Evolutionary conservation across 2,329 filamentous ascomycete genomes (phyloP).

Genomic region (Ophiostoma fasciatum): DNA sequence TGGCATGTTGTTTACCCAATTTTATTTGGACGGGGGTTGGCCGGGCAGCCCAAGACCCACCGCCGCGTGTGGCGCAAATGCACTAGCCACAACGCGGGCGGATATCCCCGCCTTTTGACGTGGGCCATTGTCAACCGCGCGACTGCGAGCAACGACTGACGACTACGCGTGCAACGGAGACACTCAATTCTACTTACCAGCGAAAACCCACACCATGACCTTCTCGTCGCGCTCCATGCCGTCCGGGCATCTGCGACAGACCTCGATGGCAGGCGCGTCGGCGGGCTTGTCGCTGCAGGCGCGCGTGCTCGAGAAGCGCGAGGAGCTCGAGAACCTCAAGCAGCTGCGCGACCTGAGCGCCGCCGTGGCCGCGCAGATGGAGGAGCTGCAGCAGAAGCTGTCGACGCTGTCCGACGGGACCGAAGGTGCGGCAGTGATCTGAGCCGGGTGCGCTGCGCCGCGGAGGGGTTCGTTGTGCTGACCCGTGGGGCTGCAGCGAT

Average conservation of each 20-base stretch:
- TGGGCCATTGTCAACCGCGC: too few relatives aligned
- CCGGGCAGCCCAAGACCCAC: slow-evolving; percentile 13
- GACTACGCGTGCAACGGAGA: too few relatives aligned
- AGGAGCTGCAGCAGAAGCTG: slow-evolving; percentile 63
- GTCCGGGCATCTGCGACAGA: slow-evolving; percentile 52
- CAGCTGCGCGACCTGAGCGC: slow-evolving; percentile 67
- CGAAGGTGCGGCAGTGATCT: slow-evolving; percentile 52
- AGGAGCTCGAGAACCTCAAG: slow-evolving; percentile 64
- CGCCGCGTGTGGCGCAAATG: slow-evolving; percentile 6
- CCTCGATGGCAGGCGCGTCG: slow-evolving; percentile 30
- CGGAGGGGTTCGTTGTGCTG: slow-evolving; percentile 4
- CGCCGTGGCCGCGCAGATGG: slow-evolving; percentile 68
- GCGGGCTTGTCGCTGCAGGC: slow-evolving; percentile 55
- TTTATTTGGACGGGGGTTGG: slow-evolving; percentile 10
- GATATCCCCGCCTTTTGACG: slow-evolving; percentile 2
- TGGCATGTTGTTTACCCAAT: slow-evolving; percentile 10
- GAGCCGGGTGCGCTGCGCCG: too few relatives aligned
- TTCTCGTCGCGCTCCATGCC: slow-evolving; percentile 24
- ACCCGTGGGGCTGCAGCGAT: slow-evolving; percentile 46
- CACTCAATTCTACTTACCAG: too few relatives aligned
- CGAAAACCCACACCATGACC: too few relatives aligned
- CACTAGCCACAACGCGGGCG: slow-evolving; percentile 8
- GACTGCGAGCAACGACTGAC: too few relatives aligned
- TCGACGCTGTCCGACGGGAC: slow-evolving; percentile 67
- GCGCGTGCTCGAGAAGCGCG: slow-evolving; percentile 74